A percentile compares a stretch with the other conserved stretches of the same genome.
phyloP scores from a whole-genome alignment of 2,329 filamentous ascomycete species.

The Arthrocladium fulminans region DNA sequence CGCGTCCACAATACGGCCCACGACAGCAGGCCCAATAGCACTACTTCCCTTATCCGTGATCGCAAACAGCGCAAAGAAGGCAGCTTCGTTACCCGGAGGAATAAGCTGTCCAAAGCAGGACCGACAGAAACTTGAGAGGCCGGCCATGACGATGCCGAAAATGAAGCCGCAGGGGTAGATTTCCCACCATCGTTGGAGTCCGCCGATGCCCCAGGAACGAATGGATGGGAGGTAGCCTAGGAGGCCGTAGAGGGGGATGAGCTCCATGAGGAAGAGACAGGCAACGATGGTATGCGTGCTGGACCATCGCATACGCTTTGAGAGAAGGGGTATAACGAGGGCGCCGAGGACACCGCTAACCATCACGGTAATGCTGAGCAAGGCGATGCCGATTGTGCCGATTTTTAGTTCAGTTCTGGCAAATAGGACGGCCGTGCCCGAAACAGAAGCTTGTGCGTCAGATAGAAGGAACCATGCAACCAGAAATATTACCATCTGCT shows the following conservation, averaged over 20 bases:
- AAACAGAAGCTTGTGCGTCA: constrained; percentile 83
- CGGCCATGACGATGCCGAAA: constrained; percentile 80
- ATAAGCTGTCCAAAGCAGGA: constrained; percentile 82
- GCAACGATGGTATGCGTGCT: constrained; percentile 81
- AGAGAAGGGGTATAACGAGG: constrained; percentile 72
- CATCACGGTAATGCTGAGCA: constrained; percentile 84
- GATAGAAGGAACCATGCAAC: constrained; percentile 84
- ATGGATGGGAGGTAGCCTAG: constrained; percentile 74
- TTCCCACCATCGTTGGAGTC: constrained; percentile 80
- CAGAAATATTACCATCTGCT: constrained; percentile 72
- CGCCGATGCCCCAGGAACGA: constrained; percentile 61
- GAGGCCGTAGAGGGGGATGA: constrained; percentile 84
- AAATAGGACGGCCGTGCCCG: constrained; percentile 82
- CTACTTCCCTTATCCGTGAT: constrained; percentile 91
- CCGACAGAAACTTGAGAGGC: constrained; percentile 75
- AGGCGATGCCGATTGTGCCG: constrained; percentile 68
- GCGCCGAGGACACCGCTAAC: constrained; percentile 71
- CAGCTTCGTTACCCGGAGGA: constrained; percentile 79
- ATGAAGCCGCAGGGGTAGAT: constrained; percentile 83
- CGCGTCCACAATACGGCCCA: constrained; percentile 75
- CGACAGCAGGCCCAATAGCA: constrained; percentile 81
- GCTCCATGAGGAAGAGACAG: constrained; percentile 74
- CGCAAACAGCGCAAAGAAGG: constrained; percentile 87
- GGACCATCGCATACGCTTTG: constrained; percentile 54
- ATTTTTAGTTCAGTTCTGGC: constrained; percentile 82